Evolutionary conservation across 371 early-diverging fungal species (phyloP).

Genomic region (Basidiobolus meristosporus): DNA sequence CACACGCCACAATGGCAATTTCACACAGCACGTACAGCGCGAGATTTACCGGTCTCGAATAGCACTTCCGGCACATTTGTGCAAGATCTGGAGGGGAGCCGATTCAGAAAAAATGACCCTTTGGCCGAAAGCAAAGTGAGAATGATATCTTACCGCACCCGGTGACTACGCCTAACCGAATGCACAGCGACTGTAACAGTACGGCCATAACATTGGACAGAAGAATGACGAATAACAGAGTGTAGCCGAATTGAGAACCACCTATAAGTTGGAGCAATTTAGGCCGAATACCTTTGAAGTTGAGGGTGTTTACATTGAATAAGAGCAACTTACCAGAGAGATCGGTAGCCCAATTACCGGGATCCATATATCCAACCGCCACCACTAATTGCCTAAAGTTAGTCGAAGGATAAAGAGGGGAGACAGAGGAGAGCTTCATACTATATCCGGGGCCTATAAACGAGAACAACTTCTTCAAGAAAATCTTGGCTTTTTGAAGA

Average conservation of each 20-base stretch:
- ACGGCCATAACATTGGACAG: constrained; percentile 38
- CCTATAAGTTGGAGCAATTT: background rate
- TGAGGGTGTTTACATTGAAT: background rate
- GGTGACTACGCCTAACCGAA: constrained; percentile 50
- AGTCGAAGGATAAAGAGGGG: background rate
- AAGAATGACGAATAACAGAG: constrained; percentile 39
- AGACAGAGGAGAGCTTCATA: background rate
- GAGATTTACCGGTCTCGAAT: constrained; percentile 16
- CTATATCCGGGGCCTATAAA: constrained; percentile 6
- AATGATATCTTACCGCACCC: constrained; percentile 7
- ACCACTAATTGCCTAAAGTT: constrained; percentile 9
- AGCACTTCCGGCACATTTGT: constrained; percentile 23
- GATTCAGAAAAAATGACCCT: too few relatives aligned
- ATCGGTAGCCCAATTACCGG: constrained; percentile 26
- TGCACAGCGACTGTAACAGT: constrained; percentile 35
- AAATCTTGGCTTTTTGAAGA: too few relatives aligned
- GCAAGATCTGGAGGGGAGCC: constrained; percentile 24
- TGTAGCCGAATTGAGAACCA: constrained; percentile 1
- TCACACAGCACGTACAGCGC: constrained; percentile 42
- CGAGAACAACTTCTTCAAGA: constrained; percentile 3
- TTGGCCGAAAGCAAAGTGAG: too few relatives aligned
- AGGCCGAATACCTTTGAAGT: too few relatives aligned
- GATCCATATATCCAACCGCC: constrained; percentile 36
- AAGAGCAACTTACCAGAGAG: constrained; percentile 3
- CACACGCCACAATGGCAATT: constrained; percentile 52